Percentiles rank a stretch among this genome's conserved stretches.
Conservation (phyloP, 306 rosid species). For the Vigna unguiculata region DNA sequence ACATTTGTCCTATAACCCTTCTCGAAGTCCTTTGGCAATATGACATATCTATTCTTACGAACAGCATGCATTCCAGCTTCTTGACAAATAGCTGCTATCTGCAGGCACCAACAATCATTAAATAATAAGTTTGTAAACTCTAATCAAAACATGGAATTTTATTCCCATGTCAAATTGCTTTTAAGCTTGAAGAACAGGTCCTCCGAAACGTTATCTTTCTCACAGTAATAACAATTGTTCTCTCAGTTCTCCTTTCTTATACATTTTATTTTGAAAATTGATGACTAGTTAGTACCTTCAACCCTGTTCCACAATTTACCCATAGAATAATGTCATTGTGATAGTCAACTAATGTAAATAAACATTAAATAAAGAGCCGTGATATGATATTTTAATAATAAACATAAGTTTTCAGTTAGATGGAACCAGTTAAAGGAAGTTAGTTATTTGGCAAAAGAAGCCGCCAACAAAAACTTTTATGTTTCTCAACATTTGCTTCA, state of each 20-base stretch:
- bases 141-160: not conserved
- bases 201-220: not conserved
- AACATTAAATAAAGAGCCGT: conserved; percentile 4
- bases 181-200: not conserved
- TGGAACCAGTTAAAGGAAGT: conserved; percentile 7
- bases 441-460: conserved; percentile 6
- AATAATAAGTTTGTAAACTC: not conserved
- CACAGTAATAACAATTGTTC: not conserved
- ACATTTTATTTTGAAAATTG: not conserved
- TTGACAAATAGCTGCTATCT: conserved; percentile 97
- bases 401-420: conserved; percentile 23
- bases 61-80: conserved; percentile 99
- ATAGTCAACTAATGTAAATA: not conserved
- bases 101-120: conserved; percentile 37
- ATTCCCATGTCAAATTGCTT: not conserved
- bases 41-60: conserved; percentile 93
- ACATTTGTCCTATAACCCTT: conserved; percentile 97
- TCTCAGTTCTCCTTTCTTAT: not conserved
- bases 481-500: conserved; percentile 1
- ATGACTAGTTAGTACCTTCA: not conserved
- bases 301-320: not conserved
- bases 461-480: not conserved
- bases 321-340: not conserved
- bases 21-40: conserved; percentile 97
- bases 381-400: not conserved